These are phyloP conservation scores for Ilex asprella DNA, from an alignment of 257 asterid species.

Conservation along the genomic window DNA sequence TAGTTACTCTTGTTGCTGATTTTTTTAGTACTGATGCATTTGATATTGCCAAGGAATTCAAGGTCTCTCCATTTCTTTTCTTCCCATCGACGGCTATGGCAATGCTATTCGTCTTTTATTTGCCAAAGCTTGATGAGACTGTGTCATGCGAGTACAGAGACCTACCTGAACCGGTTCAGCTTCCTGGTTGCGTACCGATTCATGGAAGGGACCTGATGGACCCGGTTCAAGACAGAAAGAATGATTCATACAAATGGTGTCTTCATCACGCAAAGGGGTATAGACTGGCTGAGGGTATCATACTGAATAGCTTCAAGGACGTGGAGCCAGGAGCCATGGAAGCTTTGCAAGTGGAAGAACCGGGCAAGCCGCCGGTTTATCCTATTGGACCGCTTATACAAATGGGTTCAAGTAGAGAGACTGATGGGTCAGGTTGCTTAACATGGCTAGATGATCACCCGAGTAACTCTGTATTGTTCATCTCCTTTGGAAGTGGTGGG, in stretches of 20 bases:
- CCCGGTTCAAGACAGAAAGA: conserved; percentile 55
- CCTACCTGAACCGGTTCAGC: conserved; percentile 34
- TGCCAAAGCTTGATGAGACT: conserved; percentile 45
- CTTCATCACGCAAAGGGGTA: conserved; percentile 46
- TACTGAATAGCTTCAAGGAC: conserved; percentile 51
- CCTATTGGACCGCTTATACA: conserved; percentile 63
- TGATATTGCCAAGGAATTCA: conserved; percentile 43
- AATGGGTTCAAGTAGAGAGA: conserved; percentile 11
- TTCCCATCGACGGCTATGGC: conserved; percentile 53
- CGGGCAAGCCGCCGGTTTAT: conserved; percentile 41
- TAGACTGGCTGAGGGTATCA: conserved; percentile 50
- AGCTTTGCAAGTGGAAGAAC: conserved; percentile 13
- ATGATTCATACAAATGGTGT: conserved; percentile 52
- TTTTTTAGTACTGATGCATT: conserved; percentile 70
- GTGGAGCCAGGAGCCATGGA: conserved; percentile 53
- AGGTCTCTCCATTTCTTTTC: conserved; percentile 40
- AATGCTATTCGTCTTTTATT: conserved; percentile 35
- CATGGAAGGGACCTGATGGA: conserved; percentile 49
- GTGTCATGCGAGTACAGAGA: conserved; percentile 45
- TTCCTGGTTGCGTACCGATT: conserved; percentile 62
- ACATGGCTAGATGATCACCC: conserved; percentile 25
- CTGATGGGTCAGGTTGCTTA: conserved; percentile 6
- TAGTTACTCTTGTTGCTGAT: conserved; percentile 60
- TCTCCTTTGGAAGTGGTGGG: conserved; percentile 29
- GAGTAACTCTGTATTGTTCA: conserved; percentile 12